phyloP scores from a whole-genome alignment of 148 eudicot genomes.

The Silene conica region DNA sequence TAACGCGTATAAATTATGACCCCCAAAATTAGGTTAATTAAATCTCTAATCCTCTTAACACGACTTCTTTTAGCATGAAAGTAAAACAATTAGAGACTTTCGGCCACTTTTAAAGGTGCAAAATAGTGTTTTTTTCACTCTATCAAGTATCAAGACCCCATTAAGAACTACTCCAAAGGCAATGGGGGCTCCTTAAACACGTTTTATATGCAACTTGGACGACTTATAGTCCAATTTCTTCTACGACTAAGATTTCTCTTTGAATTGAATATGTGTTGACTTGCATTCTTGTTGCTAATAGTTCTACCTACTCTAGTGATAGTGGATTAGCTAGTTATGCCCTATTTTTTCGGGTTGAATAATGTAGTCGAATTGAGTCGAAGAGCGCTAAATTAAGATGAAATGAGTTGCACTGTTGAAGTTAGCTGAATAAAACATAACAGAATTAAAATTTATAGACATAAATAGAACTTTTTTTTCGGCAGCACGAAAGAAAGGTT shows the following conservation, averaged over 20 bases:
- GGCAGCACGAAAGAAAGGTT: no score
- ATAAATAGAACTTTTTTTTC: no score
- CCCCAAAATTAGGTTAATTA: neutral
- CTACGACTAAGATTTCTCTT: neutral
- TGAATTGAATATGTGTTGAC: neutral
- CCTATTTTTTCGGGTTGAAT: no score
- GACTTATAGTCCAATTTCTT: neutral
- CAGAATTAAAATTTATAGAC: no score
- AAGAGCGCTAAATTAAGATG: no score
- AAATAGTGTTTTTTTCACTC: neutral
- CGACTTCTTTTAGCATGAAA: neutral
- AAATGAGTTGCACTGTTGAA: no score
- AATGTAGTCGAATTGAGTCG: no score
- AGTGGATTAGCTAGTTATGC: no score
- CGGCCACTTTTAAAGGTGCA: constrained; percentile 5
- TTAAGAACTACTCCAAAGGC: neutral
- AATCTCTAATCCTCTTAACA: neutral
- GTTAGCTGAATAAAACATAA: no score
- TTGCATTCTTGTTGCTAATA: neutral
- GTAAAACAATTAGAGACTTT: neutral
- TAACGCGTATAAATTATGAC: no score
- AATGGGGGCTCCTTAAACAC: neutral
- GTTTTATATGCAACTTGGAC: neutral
- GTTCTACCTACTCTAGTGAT: no score
- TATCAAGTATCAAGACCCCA: constrained; percentile 6